Conservation (phyloP, 441 rosid species). For the Euphorbia corollata region DNA sequence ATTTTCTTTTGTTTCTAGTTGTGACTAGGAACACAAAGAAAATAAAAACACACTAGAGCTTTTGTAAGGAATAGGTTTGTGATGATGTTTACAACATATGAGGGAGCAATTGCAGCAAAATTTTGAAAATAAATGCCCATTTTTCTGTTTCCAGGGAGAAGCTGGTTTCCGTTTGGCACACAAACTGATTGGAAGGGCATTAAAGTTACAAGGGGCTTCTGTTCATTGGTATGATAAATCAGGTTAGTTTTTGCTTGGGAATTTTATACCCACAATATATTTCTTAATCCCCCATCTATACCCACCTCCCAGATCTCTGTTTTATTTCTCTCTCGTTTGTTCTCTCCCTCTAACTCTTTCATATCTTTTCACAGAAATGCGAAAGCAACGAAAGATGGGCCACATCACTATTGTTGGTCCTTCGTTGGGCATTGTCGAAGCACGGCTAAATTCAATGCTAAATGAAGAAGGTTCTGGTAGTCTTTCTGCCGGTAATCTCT, state of each 20-base stretch:
- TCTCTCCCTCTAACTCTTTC: neutral
- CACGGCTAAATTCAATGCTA: constrained; percentile 49
- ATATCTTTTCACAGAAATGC: constrained; percentile 51
- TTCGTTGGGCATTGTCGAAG: constrained; percentile 60
- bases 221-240: constrained; percentile 97
- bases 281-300: neutral
- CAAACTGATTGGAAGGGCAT: constrained; percentile 58
- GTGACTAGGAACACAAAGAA: neutral
- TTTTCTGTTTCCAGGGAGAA: constrained; percentile 56
- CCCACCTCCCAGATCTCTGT: neutral
- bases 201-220: constrained; percentile 59
- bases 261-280: constrained; percentile 1
- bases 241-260: constrained; percentile 43
- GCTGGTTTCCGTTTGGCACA: constrained; percentile 63
- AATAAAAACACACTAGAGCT: neutral
- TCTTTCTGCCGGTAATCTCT: constrained; percentile 35
- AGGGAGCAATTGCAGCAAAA: neutral
- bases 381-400: constrained; percentile 93
- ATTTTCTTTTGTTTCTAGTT: neutral
- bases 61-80: neutral
- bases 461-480: constrained; percentile 33
- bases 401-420: constrained; percentile 80
- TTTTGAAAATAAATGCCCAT: constrained; percentile 5
- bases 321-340: neutral
- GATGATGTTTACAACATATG: too few relatives aligned